Evolutionary conservation across 108 stramenopile genomes (phyloP).

Genomic region (Cyclotella kingstonii): DNA sequence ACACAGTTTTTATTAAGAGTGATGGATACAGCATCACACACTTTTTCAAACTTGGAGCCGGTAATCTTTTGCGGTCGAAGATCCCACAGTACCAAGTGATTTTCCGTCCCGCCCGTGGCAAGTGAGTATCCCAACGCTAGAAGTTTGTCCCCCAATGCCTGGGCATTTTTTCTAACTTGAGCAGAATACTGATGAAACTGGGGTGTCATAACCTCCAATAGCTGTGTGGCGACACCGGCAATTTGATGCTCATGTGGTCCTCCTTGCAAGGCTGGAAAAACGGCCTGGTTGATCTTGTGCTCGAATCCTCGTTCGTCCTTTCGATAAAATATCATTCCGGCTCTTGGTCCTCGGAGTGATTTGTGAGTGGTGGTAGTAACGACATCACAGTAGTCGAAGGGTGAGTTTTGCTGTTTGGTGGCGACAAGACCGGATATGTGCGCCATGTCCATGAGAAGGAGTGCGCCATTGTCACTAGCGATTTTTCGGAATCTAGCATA

Average conservation of each 20-base stretch:
- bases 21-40: slow-evolving; percentile 97
- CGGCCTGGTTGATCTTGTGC: slow-evolving; percentile 93
- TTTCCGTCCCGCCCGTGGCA: slow-evolving; percentile 98
- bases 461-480: slow-evolving; percentile 96
- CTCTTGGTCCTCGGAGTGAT: slow-evolving; percentile 98
- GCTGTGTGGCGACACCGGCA: slow-evolving; percentile 97
- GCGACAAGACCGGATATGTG: slow-evolving; percentile 99
- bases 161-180: slow-evolving; percentile 94
- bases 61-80: slow-evolving; percentile 93
- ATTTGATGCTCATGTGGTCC: slow-evolving; percentile 99
- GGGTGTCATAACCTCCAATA: slow-evolving; percentile 94
- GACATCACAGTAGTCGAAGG: slow-evolving; percentile 96
- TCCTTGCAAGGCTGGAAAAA: slow-evolving; percentile 99
- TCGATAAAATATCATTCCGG: slow-evolving; percentile 99
- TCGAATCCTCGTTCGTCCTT: slow-evolving; percentile 98
- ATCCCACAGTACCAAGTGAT: slow-evolving; percentile 99
- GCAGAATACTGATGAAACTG: slow-evolving; percentile 95
- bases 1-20: slow-evolving; percentile 99
- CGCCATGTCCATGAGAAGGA: slow-evolving; percentile 99
- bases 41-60: slow-evolving; percentile 97
- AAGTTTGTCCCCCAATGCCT: slow-evolving; percentile 87
- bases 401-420: slow-evolving; percentile 86
- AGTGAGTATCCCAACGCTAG: slow-evolving; percentile 88
- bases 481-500: slow-evolving; percentile 96
- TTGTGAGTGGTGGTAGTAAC: slow-evolving; percentile 99